phyloP scores from a whole-genome alignment of 2,329 filamentous ascomycete genomes.

The Cercospora sp. region DNA sequence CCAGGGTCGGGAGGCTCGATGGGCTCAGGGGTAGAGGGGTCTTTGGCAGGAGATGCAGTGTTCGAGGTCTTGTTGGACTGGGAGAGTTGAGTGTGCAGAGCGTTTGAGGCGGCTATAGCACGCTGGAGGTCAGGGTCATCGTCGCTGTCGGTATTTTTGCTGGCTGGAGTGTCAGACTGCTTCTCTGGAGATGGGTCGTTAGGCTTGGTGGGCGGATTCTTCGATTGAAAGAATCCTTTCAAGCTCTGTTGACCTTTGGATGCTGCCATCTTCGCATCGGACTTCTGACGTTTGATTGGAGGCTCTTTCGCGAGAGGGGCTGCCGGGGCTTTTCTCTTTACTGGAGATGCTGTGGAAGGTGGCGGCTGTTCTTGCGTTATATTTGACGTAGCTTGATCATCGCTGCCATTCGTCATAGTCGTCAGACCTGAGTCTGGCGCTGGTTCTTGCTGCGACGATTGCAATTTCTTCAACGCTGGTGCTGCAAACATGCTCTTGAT shows the following conservation, averaged over 20 bases:
- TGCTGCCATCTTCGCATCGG: slow-evolving; percentile 36
- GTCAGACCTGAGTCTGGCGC: not conserved
- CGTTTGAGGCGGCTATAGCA: not conserved
- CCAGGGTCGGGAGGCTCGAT: slow-evolving; percentile 14
- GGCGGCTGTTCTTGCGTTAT: not conserved
- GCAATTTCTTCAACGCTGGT: slow-evolving; percentile 47
- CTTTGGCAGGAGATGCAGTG: not conserved
- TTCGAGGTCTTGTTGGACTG: not conserved
- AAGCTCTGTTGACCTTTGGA: slow-evolving; percentile 62
- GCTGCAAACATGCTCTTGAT: slow-evolving; percentile 89
- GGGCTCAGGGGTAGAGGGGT: slow-evolving; percentile 9
- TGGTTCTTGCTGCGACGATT: slow-evolving; percentile 15
- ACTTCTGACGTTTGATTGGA: slow-evolving; percentile 55
- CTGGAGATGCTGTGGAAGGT: not conserved
- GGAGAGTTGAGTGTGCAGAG: not conserved
- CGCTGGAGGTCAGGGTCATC: not conserved
- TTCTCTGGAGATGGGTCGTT: slow-evolving; percentile 2
- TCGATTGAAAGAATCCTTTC: slow-evolving; percentile 77
- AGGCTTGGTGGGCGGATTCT: slow-evolving; percentile 32
- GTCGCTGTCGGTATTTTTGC: not conserved
- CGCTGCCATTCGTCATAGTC: not conserved
- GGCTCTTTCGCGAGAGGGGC: slow-evolving; percentile 30
- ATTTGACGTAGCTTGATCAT: not conserved
- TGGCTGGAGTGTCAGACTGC: not conserved
- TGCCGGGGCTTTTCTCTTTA: slow-evolving; percentile 39